Evolutionary conservation across 257 asterid species (phyloP), one percentile per base, ranked within the genome.

Genomic region (Salvia rosmarinus): DNA sequence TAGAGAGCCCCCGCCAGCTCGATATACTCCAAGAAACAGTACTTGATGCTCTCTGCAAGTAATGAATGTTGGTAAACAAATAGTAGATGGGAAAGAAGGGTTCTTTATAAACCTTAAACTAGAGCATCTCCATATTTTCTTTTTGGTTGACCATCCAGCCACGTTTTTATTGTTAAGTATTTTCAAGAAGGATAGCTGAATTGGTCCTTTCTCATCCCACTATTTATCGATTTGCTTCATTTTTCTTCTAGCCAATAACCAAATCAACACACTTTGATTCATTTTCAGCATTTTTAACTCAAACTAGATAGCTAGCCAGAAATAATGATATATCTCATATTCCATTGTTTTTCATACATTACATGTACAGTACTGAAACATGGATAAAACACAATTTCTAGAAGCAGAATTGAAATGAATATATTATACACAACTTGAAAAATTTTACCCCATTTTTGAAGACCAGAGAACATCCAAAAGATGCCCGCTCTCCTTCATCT

Each of bases 1-100:
- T 75, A 71, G 4, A 84, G 64, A 19, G 68, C 16, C 28, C 86
- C 82, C 84, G 67, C 64, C 1, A 81, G 76, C 74, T 80, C 86
- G 5, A 62, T 61, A 28, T 57, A 78, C 75, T 74, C 88, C 78
- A 79, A 70, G 64, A 75, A 79, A 4, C 62, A 54, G 50, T 84
- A 77, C 55, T 74, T 76, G 85, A 62, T 68, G 59, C 54, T 67
- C 72, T 66, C 40, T 4, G 63, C 72, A 47, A 68, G 70, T 23
- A 16, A 52, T 32, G 64, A 71, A 71, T 34, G 51, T 49, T 28
- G 42, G 58, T 69, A 39, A 39, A 58, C 11, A 62, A 70, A n/a
- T 19, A 20, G 66, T 66, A 56, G 66, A 55, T 78, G 69, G 42
- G 49, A 16, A 32, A 61, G n/a, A 60, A 42, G 14, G 43, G 40